phyloP scores from a whole-genome alignment of 2,329 filamentous ascomycete genomes.

The Clarireedia homoeocarpa region DNA sequence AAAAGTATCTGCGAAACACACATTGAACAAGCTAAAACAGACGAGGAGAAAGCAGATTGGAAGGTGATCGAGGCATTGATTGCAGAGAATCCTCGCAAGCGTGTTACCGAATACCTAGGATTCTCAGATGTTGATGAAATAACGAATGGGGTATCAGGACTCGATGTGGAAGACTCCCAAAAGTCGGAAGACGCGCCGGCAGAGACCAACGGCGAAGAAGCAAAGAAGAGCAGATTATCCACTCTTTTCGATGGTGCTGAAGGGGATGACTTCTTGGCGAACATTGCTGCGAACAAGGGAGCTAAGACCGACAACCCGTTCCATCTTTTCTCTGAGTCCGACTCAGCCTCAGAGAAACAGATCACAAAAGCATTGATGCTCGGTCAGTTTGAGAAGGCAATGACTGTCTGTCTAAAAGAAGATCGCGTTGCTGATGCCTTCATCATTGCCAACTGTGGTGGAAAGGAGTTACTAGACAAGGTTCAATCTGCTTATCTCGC shows the following conservation, averaged over 20 bases:
- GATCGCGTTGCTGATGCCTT: slow-evolving; percentile 92
- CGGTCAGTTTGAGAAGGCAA: slow-evolving; percentile 82
- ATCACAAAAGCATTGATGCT: slow-evolving; percentile 86
- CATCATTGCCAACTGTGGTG: slow-evolving; percentile 94
- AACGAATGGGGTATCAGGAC: slow-evolving; percentile 40
- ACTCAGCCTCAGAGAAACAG: slow-evolving; percentile 73
- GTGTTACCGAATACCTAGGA: slow-evolving; percentile 85
- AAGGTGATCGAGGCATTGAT: slow-evolving; percentile 85
- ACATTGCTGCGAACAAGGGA: slow-evolving; percentile 78
- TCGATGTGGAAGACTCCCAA: slow-evolving; percentile 27
- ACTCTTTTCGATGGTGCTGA: slow-evolving; percentile 76
- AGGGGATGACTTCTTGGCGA: slow-evolving; percentile 78
- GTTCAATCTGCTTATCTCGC: slow-evolving; percentile 87
- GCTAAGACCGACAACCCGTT: slow-evolving; percentile 93
- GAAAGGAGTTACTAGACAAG: slow-evolving; percentile 87
- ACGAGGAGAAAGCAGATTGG: slow-evolving; percentile 95
- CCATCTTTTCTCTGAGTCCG: slow-evolving; percentile 76
- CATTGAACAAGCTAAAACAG: slow-evolving; percentile 64
- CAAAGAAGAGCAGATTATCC: slow-evolving; percentile 56
- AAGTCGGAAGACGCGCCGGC: slow-evolving; percentile 40
- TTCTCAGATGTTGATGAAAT: slow-evolving; percentile 51
- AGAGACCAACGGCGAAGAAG: slow-evolving; percentile 37
- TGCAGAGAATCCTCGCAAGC: slow-evolving; percentile 74
- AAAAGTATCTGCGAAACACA: slow-evolving; percentile 72
- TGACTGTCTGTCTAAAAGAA: slow-evolving; percentile 81